phyloP scores from a whole-genome alignment of 2,329 filamentous ascomycete species.

The Pestalotiopsis sp. region DNA sequence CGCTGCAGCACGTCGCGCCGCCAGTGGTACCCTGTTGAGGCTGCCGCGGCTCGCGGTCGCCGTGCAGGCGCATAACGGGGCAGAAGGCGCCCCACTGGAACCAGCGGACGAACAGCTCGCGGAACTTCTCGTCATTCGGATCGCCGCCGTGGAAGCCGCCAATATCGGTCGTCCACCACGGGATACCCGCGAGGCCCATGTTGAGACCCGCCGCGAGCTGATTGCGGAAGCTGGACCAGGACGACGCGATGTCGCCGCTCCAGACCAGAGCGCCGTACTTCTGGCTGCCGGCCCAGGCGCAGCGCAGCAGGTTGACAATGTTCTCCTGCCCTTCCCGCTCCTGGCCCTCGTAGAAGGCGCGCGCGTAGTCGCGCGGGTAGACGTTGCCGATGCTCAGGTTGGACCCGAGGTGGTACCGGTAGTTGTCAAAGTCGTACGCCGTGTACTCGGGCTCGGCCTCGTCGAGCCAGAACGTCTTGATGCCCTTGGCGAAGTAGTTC shows the following conservation, averaged over 20 bases:
- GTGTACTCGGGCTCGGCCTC: slow-evolving; percentile 70
- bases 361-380: slow-evolving; percentile 55
- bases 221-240: slow-evolving; percentile 61
- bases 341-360: slow-evolving; percentile 59
- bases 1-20: slow-evolving; percentile 46
- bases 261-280: slow-evolving; percentile 68
- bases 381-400: slow-evolving; percentile 58
- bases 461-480: slow-evolving; percentile 70
- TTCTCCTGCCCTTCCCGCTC: slow-evolving; percentile 48
- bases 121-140: slow-evolving; percentile 55
- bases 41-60: slow-evolving; percentile 62
- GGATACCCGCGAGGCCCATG: slow-evolving; percentile 65
- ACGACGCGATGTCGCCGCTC: slow-evolving; percentile 68
- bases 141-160: slow-evolving; percentile 71
- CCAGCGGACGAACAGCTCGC: slow-evolving; percentile 68
- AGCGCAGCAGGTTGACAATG: slow-evolving; percentile 54
- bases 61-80: slow-evolving; percentile 69
- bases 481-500: slow-evolving; percentile 65
- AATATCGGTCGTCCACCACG: slow-evolving; percentile 74
- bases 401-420: slow-evolving; percentile 59
- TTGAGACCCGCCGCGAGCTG: slow-evolving; percentile 67
- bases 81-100: slow-evolving; percentile 72
- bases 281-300: slow-evolving; percentile 58
- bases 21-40: slow-evolving; percentile 36
- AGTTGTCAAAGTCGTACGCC: slow-evolving; percentile 69